phyloP scores from a whole-genome alignment of 306 rosid genomes.

The barrel medic (Medicago truncatula) region DNA sequence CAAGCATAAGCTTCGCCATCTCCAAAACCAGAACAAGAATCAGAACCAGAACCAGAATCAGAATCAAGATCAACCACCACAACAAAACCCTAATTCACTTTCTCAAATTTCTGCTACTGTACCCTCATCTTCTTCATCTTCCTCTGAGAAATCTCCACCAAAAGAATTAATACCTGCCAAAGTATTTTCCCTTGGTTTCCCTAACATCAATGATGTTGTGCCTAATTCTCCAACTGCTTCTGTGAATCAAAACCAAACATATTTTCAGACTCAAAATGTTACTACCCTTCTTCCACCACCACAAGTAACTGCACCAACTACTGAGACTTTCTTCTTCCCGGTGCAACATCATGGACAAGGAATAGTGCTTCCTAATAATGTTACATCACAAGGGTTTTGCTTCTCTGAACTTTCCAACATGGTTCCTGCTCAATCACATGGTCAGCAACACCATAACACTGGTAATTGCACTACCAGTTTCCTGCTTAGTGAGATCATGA shows the following conservation, averaged over 20 bases:
- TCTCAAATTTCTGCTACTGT: constrained; percentile 31
- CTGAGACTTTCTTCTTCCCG: constrained; percentile 66
- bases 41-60: constrained; percentile 38
- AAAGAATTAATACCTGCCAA: constrained; percentile 46
- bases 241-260: constrained; percentile 50
- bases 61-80: constrained; percentile 30
- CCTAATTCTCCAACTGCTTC: constrained; percentile 62
- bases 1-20: constrained; percentile 96
- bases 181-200: constrained; percentile 55
- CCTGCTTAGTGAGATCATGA: constrained; percentile 71
- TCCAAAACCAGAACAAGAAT: constrained; percentile 46
- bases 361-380: constrained; percentile 16
- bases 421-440: constrained; percentile 45
- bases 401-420: constrained; percentile 70
- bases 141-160: constrained; percentile 77
- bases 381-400: constrained; percentile 64
- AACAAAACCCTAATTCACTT: constrained; percentile 36
- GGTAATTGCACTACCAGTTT: constrained; percentile 71
- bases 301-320: not conserved
- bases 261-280: constrained; percentile 51
- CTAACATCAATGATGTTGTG: constrained; percentile 51
- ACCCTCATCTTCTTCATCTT: constrained; percentile 55
- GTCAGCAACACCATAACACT: constrained; percentile 28
- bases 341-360: constrained; percentile 39
- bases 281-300: constrained; percentile 33